These are phyloP conservation scores for Phylloporus sp. DNA, from an alignment of 768 basidiomycete genomes.

Conservation along the genomic window DNA sequence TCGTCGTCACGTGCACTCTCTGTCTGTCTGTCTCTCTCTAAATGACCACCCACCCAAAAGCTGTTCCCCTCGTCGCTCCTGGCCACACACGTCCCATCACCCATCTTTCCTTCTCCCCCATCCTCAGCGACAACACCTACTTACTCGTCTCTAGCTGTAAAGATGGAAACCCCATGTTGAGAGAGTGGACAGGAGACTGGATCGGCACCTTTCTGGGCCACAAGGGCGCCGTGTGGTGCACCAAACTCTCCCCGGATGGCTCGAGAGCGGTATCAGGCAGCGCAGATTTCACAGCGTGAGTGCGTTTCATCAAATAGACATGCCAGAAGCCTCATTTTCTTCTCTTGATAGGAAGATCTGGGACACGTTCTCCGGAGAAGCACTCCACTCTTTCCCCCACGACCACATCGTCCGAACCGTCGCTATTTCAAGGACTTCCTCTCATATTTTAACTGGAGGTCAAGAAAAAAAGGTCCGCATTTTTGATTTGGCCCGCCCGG, in stretches of 20 bases:
- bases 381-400: slow-evolving; percentile 93
- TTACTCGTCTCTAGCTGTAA: slow-evolving; percentile 96
- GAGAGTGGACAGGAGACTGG: slow-evolving; percentile 99
- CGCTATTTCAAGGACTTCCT: slow-evolving; percentile 69
- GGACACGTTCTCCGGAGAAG: slow-evolving; percentile 89
- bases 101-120: slow-evolving; percentile 87
- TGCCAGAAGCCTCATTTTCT: slow-evolving; percentile 9
- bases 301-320: slow-evolving; percentile 4
- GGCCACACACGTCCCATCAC: slow-evolving; percentile 88
- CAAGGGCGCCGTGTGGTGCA: slow-evolving; percentile 96
- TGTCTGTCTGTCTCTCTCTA: no score
- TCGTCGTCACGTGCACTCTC: no score
- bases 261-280: slow-evolving; percentile 88
- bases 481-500: slow-evolving; percentile 84
- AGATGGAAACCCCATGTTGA: slow-evolving; percentile 96
- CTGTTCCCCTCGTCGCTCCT: slow-evolving; percentile 77
- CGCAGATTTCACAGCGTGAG: slow-evolving; percentile 97
- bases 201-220: slow-evolving; percentile 89
- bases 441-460: slow-evolving; percentile 83
- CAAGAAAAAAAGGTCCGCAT: slow-evolving; percentile 97
- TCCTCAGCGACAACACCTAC: slow-evolving; percentile 82
- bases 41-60: slow-evolving; percentile 65
- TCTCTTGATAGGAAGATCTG: slow-evolving; percentile 74
- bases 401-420: slow-evolving; percentile 98
- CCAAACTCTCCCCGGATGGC: slow-evolving; percentile 83